phyloP scores from a whole-genome alignment of 2,329 filamentous ascomycete genomes.

The Magnaporthiopsis rhizophila region DNA sequence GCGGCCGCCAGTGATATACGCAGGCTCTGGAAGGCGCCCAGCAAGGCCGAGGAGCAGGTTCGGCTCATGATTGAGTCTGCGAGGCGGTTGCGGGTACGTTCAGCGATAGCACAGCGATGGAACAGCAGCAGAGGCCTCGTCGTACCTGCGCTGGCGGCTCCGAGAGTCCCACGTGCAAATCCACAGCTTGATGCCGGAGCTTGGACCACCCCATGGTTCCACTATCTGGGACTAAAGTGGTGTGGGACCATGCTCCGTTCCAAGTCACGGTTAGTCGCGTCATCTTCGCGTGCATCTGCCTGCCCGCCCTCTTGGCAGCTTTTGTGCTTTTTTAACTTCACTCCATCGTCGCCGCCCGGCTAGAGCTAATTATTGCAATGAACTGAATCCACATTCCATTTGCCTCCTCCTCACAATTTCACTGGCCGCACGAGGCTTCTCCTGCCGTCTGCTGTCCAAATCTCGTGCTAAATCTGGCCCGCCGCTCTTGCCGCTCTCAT shows the following conservation, averaged over 20 bases:
- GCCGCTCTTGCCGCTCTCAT: neutral
- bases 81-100: slow-evolving; percentile 1
- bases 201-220: slow-evolving; percentile 6
- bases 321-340: neutral
- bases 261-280: slow-evolving; percentile 7
- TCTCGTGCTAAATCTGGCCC: neutral
- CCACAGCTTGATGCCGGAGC: slow-evolving; percentile 13
- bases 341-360: neutral
- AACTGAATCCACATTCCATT: neutral
- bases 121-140: neutral
- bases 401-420: neutral
- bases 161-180: neutral
- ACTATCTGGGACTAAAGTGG: neutral
- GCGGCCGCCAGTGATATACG: slow-evolving; percentile 32
- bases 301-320: neutral
- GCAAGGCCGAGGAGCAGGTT: slow-evolving; percentile 32
- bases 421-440: neutral
- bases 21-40: slow-evolving; percentile 43
- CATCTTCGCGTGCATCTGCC: slow-evolving; percentile 4
- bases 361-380: neutral
- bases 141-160: neutral
- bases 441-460: neutral
- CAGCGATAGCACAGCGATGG: neutral
- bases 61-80: slow-evolving; percentile 33
- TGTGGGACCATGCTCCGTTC: slow-evolving; percentile 10